phyloP scores from a whole-genome alignment of 805 yeast genomes.

The Saccharomycopsis microspora region DNA sequence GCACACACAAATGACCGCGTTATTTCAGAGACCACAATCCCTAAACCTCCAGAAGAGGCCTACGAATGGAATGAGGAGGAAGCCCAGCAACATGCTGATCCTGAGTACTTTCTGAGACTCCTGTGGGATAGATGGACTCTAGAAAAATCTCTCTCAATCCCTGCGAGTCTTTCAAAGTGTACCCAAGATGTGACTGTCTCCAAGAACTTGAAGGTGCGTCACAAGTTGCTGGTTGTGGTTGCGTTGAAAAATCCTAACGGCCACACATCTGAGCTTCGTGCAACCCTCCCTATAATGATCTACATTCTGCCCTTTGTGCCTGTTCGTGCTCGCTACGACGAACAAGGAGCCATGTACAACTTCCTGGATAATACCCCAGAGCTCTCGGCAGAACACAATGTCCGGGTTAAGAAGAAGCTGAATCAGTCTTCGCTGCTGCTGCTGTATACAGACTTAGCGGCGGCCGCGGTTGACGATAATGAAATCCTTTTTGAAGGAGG shows the following conservation, averaged over 20 bases:
- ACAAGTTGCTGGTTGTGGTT: slow-evolving; percentile 73
- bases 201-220: slow-evolving; percentile 69
- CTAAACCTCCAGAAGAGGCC: slow-evolving; percentile 15
- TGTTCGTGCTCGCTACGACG: slow-evolving; percentile 37
- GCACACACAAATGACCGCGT: slow-evolving; percentile 52
- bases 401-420: background rate
- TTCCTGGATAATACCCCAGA: slow-evolving; percentile 13
- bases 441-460: slow-evolving; percentile 5
- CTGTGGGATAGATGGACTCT: slow-evolving; percentile 62
- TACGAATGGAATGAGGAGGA: slow-evolving; percentile 3
- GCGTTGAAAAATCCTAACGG: slow-evolving; percentile 82
- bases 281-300: slow-evolving; percentile 71
- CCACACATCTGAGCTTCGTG: slow-evolving; percentile 83
- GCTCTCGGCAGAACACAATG: background rate
- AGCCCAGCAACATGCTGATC: background rate
- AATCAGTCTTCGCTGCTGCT: slow-evolving; percentile 6
- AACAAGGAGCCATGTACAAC: slow-evolving; percentile 21
- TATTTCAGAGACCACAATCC: slow-evolving; percentile 38
- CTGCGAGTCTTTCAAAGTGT: slow-evolving; percentile 60
- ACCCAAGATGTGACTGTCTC: slow-evolving; percentile 81
- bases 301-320: slow-evolving; percentile 79
- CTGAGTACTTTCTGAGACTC: slow-evolving; percentile 2
- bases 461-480: slow-evolving; percentile 21
- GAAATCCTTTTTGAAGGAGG: slow-evolving; percentile 27
- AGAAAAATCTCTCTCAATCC: slow-evolving; percentile 47